Conservation (phyloP, 129 eudicot species). For the Mikania micrantha region DNA sequence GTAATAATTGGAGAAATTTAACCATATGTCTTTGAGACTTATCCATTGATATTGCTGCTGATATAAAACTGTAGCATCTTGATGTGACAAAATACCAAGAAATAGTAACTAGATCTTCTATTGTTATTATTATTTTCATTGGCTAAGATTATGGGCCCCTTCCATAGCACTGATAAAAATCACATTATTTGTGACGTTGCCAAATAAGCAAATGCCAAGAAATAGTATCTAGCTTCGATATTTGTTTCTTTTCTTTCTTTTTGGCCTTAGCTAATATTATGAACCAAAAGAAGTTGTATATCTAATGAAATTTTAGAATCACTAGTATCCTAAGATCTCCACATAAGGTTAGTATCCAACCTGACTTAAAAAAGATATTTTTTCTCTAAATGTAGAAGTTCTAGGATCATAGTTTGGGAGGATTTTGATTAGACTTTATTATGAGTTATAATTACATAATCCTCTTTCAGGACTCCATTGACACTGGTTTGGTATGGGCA, state of each 20-base stretch:
- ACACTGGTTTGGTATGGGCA: constrained; percentile 92
- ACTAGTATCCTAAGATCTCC: neutral
- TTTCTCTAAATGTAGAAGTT: neutral
- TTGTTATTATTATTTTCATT: neutral
- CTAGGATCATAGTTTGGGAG: neutral
- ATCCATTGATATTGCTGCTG: neutral
- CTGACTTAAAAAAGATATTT: neutral
- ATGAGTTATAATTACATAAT: constrained; percentile 51
- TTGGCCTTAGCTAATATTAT: neutral
- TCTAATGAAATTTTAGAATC: neutral
- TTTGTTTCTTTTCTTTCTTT: too few species aligned
- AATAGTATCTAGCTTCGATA: neutral
- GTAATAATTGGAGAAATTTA: neutral
- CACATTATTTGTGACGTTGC: neutral
- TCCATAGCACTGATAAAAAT: neutral
- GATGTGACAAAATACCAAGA: neutral
- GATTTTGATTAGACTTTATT: constrained; percentile 23
- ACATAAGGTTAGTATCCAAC: neutral
- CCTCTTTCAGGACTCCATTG: constrained; percentile 89
- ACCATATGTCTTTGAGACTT: neutral
- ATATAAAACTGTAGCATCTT: neutral
- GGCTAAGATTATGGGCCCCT: neutral
- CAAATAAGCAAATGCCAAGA: neutral
- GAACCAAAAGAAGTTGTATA: neutral
- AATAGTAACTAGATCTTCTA: neutral